Percentiles rank a stretch among this genome's conserved stretches.
These are phyloP conservation scores for Phellinidium pouzarii DNA, from an alignment of 1,284 basidiomycete species.

Conservation along the genomic window DNA sequence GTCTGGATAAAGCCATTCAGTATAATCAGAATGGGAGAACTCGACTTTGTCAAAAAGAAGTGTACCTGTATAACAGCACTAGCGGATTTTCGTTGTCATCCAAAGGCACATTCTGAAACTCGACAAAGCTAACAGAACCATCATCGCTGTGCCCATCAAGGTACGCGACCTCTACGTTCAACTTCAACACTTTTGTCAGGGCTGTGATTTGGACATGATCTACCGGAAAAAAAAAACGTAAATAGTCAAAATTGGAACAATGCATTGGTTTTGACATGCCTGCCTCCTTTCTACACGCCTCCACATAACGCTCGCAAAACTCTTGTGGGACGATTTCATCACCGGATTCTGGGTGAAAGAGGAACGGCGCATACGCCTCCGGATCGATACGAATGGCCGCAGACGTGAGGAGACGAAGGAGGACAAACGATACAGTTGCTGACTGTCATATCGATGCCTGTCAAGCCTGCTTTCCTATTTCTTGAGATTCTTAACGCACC, in stretches of 20 bases:
- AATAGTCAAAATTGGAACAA: not conserved
- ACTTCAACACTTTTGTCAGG: conserved; percentile 58
- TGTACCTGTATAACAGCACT: conserved; percentile 70
- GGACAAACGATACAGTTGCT: conserved; percentile 70
- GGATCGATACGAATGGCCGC: conserved; percentile 69
- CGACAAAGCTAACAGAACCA: conserved; percentile 61
- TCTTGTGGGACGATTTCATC: conserved; percentile 50
- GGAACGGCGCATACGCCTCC: conserved; percentile 62
- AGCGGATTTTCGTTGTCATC: conserved; percentile 41
- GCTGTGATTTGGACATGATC: conserved; percentile 85
- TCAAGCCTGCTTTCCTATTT: not conserved
- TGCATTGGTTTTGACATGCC: conserved; percentile 35
- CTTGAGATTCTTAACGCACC: conserved; percentile 28
- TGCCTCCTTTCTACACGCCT: conserved; percentile 78
- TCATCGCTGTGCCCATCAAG: conserved; percentile 52
- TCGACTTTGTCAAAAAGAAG: conserved; percentile 9
- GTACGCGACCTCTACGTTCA: conserved; percentile 75
- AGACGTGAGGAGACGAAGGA: conserved; percentile 74
- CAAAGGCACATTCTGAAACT: conserved; percentile 46
- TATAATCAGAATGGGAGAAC: conserved; percentile 9
- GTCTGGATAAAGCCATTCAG: conserved; percentile 33
- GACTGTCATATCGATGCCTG: conserved; percentile 29
- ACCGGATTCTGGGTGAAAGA: conserved; percentile 68
- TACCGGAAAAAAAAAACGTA: conserved; percentile 22
- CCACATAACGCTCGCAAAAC: conserved; percentile 76